Conservation (phyloP, 2,329 filamentous ascomycete genomes). For the Xylaria polymorpha region DNA sequence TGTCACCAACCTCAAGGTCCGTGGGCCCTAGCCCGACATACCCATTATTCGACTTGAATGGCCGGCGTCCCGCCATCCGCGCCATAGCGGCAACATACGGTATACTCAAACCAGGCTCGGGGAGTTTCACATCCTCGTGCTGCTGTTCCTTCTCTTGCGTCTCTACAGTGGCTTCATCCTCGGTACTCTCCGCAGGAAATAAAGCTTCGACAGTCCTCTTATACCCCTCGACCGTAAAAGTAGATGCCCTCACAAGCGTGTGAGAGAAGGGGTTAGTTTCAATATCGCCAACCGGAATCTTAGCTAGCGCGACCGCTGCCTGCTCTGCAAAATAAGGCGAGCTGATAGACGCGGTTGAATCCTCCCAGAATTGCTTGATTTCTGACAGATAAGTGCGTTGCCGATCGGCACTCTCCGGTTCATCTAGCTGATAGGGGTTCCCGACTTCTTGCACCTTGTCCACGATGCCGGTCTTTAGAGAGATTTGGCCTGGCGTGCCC, state of each 20-base stretch:
- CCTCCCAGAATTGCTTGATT: conserved; percentile 39
- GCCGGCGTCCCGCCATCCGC: conserved; percentile 34
- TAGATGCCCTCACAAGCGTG: conserved; percentile 23
- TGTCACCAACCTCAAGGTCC: conserved; percentile 33
- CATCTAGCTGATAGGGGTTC: conserved; percentile 19
- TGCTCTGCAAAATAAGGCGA: conserved; percentile 42
- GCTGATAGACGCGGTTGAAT: conserved; percentile 34
- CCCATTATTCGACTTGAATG: conserved; percentile 37
- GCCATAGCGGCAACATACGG: conserved; percentile 35
- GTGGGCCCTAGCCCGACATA: conserved; percentile 39
- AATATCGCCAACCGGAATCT: conserved; percentile 39
- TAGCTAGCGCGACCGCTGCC: conserved; percentile 38
- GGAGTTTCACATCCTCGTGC: not conserved
- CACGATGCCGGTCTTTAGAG: conserved; percentile 37
- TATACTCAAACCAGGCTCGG: not conserved
- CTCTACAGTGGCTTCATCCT: not conserved
- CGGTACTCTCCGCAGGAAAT: conserved; percentile 17
- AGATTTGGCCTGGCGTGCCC: conserved; percentile 16
- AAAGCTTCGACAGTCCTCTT: conserved; percentile 30
- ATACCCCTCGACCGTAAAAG: conserved; percentile 33
- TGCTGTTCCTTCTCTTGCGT: conserved; percentile 6
- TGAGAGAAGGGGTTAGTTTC: conserved; percentile 18
- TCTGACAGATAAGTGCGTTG: conserved; percentile 34
- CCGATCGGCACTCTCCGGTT: not conserved
- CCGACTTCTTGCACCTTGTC: conserved; percentile 35